These are phyloP conservation scores for Xylaria scruposa DNA, from an alignment of 495 filamentous ascomycete genomes.

Conservation along the genomic window DNA sequence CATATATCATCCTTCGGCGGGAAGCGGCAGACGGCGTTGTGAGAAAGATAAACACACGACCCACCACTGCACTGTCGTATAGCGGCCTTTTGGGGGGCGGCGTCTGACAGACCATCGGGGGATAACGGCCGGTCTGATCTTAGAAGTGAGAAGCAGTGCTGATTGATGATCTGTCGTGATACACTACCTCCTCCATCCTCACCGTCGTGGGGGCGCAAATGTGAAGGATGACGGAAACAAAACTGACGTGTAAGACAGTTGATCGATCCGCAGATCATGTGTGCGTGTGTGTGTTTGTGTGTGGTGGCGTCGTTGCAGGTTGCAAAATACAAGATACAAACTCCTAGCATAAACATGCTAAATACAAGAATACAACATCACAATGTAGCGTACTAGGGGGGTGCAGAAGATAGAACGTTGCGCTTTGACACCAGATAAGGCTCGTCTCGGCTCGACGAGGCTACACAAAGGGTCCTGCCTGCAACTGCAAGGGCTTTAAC, in stretches of 20 bases:
- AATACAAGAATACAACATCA: constrained; percentile 5
- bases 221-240: constrained; percentile 2
- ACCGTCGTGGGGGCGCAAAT: neutral
- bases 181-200: neutral
- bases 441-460: constrained; percentile 14
- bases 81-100: neutral
- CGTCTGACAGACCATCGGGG: neutral
- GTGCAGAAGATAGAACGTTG: neutral
- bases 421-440: neutral
- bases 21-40: constrained; percentile 1
- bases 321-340: constrained; percentile 9
- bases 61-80: neutral
- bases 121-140: neutral
- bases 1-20: neutral
- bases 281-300: neutral
- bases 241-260: constrained; percentile 5
- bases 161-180: constrained; percentile 9
- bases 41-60: neutral
- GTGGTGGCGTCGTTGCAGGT: neutral
- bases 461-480: constrained; percentile 13
- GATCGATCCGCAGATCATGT: neutral
- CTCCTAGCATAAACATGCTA: constrained; percentile 1
- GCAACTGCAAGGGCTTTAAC: constrained; percentile 11
- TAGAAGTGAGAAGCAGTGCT: neutral
- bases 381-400: neutral